phyloP scores from a whole-genome alignment of 139 green algal genomes.

The Penium margaritaceum region DNA sequence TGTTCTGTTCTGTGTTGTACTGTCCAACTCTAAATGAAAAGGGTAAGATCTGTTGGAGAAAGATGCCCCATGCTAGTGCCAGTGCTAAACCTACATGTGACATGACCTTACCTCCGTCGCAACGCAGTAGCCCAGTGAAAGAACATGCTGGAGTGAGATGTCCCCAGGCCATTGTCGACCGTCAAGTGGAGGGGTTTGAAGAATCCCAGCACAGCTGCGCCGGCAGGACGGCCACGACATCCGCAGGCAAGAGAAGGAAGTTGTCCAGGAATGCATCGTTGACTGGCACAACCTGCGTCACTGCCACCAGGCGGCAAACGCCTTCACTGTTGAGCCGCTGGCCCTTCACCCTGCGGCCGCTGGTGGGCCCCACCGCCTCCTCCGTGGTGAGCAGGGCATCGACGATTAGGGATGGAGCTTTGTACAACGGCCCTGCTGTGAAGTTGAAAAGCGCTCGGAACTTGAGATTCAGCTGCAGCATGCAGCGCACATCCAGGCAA shows the following conservation, averaged over 20 bases:
- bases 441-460: slow-evolving; percentile 46
- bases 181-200: too few species aligned
- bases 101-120: too few species aligned
- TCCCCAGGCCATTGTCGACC: too few species aligned
- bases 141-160: too few species aligned
- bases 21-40: too few species aligned
- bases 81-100: too few species aligned
- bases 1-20: too few species aligned
- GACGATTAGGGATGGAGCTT: slow-evolving; percentile 30
- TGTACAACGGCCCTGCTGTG: slow-evolving; percentile 34
- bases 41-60: too few species aligned
- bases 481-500: background rate
- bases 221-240: slow-evolving; percentile 19
- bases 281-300: slow-evolving; percentile 26
- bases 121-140: too few species aligned
- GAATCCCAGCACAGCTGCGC: slow-evolving; percentile 2
- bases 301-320: slow-evolving; percentile 24
- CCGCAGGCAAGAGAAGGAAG: slow-evolving; percentile 13
- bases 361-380: slow-evolving; percentile 13
- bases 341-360: too few species aligned
- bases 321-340: slow-evolving; percentile 7
- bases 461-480: slow-evolving; percentile 32
- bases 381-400: slow-evolving; percentile 42
- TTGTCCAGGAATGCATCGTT: slow-evolving; percentile 32
- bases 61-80: too few species aligned